phyloP scores from a whole-genome alignment of 495 filamentous ascomycete species.

The Annulohypoxylon nitens region DNA sequence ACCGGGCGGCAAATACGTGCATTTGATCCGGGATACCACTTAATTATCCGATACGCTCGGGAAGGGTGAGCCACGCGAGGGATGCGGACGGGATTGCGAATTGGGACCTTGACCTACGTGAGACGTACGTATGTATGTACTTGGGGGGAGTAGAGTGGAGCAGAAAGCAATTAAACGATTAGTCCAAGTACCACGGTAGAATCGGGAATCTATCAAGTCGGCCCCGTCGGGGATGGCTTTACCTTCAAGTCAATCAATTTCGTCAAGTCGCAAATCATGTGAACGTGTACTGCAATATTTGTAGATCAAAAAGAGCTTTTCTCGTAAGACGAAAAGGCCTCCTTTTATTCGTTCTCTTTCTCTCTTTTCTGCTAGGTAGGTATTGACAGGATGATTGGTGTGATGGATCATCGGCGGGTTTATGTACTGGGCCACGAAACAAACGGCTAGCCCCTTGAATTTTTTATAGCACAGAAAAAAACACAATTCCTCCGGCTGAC shows the following conservation, averaged over 20 bases:
- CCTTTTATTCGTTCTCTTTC: background rate
- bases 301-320: background rate
- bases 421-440: constrained; percentile 1
- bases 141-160: background rate
- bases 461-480: background rate
- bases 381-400: constrained; percentile 2
- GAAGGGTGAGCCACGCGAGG: background rate
- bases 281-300: background rate
- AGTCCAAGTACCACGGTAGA: background rate
- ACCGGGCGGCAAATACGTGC: constrained; percentile 13
- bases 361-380: too few relatives aligned
- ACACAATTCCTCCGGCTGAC: background rate
- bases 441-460: background rate
- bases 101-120: background rate
- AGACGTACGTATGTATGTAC: background rate
- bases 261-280: background rate
- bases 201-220: background rate
- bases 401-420: background rate
- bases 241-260: background rate
- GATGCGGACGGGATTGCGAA: background rate
- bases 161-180: constrained; percentile 1
- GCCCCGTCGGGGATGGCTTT: background rate
- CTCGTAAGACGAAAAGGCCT: background rate
- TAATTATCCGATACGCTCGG: constrained; percentile 8
- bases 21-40: constrained; percentile 12